A percentile compares a stretch with the other conserved stretches of the same genome.
Evolutionary conservation across 805 yeast species (phyloP).

Genomic region (Wickerhamiella domercqiae): DNA sequence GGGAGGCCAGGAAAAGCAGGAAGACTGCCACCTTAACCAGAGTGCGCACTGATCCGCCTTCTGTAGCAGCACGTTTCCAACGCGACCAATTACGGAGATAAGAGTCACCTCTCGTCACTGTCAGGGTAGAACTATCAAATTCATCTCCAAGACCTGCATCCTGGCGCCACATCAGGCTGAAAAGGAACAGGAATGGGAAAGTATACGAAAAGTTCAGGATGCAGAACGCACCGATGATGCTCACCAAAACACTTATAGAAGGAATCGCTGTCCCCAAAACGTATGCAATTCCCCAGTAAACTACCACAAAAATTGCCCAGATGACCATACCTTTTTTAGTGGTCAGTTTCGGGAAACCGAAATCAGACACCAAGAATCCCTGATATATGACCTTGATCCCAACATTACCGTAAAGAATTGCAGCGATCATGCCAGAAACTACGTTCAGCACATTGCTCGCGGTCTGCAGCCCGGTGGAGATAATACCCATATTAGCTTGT

Average conservation of each 20-base stretch:
- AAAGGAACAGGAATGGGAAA: conserved; percentile 24
- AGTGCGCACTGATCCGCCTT: conserved; percentile 17
- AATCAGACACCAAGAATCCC: conserved; percentile 24
- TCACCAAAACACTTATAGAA: conserved; percentile 26
- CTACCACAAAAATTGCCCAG: conserved; percentile 26
- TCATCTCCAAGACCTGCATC: conserved; percentile 9
- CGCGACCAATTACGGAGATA: conserved; percentile 23
- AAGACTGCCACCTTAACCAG: conserved; percentile 12
- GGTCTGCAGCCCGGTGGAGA: conserved; percentile 22
- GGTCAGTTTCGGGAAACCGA: conserved; percentile 23
- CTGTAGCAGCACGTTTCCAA: conserved; percentile 23
- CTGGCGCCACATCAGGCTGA: conserved; percentile 7
- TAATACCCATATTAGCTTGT: conserved; percentile 30
- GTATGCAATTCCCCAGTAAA: conserved; percentile 33
- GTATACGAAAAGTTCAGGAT: conserved; percentile 34
- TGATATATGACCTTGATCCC: conserved; percentile 33
- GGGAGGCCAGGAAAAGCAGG: conserved; percentile 21
- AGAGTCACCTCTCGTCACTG: conserved; percentile 14
- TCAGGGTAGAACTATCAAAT: conserved; percentile 10
- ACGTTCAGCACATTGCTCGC: conserved; percentile 26
- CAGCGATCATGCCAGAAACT: conserved; percentile 30
- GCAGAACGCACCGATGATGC: conserved; percentile 31
- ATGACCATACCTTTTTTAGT: conserved; percentile 24
- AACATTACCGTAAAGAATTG: conserved; percentile 32
- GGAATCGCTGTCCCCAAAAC: conserved; percentile 33